phyloP scores from a whole-genome alignment of 2,329 filamentous ascomycete genomes.

The Cladosporium velox region DNA sequence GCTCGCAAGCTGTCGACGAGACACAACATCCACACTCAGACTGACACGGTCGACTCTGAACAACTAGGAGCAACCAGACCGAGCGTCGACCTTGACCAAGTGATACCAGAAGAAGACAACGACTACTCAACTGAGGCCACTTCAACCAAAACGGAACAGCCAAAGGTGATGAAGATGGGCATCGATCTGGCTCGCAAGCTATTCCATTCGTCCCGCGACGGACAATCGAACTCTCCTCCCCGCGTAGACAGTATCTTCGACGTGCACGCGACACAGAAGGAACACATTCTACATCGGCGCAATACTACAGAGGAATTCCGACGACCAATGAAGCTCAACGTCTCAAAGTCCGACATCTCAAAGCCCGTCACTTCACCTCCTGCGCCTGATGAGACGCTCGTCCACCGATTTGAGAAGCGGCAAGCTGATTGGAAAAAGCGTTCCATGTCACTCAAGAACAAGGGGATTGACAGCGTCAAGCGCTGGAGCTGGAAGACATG shows the following conservation, averaged over 20 bases:
- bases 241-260: slow-evolving; percentile 2
- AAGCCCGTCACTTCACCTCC: not conserved
- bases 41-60: not conserved
- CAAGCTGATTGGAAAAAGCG: not conserved
- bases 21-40: not conserved
- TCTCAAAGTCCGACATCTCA: not conserved
- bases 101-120: not conserved
- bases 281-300: not conserved
- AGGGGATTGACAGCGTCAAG: not conserved
- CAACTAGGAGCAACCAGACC: not conserved
- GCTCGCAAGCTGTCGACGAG: not conserved
- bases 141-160: not conserved
- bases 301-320: not conserved
- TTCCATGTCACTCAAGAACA: not conserved
- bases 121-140: not conserved
- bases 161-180: not conserved
- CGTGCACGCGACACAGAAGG: not conserved
- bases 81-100: not conserved
- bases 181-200: not conserved
- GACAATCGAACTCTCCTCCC: not conserved
- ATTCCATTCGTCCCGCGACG: not conserved
- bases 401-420: not conserved
- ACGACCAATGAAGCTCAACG: not conserved
- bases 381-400: not conserved
- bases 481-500: slow-evolving; percentile 11